A percentile compares a stretch with the other conserved stretches of the same genome.
These are phyloP conservation scores for Fusarium veterinarium DNA, from an alignment of 2,329 filamentous ascomycete species.

Conservation along the genomic window DNA sequence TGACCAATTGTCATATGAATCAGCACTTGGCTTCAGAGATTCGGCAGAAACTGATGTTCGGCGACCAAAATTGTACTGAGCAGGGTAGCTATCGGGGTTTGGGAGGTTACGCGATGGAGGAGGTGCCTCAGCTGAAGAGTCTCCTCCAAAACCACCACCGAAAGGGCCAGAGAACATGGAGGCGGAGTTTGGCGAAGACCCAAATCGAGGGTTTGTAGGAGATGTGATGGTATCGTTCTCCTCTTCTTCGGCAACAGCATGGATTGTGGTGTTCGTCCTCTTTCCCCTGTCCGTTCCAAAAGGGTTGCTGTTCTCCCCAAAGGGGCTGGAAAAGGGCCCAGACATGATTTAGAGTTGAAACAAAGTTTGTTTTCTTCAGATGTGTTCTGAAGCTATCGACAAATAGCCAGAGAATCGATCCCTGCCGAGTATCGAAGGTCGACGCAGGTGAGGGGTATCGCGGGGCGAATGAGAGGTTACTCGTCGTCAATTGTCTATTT, in stretches of 20 bases:
- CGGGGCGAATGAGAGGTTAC: constrained; percentile 67
- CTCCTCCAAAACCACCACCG: constrained; percentile 56
- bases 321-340: constrained; percentile 80
- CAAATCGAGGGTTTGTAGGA: constrained; percentile 74
- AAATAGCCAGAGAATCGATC: constrained; percentile 36
- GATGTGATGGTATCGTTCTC: constrained; percentile 81
- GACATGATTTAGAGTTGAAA: constrained; percentile 67
- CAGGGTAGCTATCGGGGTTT: constrained; percentile 79
- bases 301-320: constrained; percentile 64
- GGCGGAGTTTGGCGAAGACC: constrained; percentile 51
- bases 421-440: constrained; percentile 75
- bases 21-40: constrained; percentile 88
- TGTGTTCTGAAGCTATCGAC: constrained; percentile 11
- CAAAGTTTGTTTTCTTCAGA: neutral
- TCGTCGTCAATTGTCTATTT: constrained; percentile 70
- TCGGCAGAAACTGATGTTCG: constrained; percentile 97
- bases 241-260: constrained; percentile 81
- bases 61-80: constrained; percentile 92
- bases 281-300: constrained; percentile 42
- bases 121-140: constrained; percentile 59
- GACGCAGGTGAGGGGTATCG: constrained; percentile 76
- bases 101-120: constrained; percentile 61
- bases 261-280: constrained; percentile 52
- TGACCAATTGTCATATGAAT: constrained; percentile 88
- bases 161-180: constrained; percentile 62